Percentiles rank a stretch among this genome's conserved stretches.
Evolutionary conservation across 345 rosid species (phyloP).

Genomic region (Pseudoturritis turrita): DNA sequence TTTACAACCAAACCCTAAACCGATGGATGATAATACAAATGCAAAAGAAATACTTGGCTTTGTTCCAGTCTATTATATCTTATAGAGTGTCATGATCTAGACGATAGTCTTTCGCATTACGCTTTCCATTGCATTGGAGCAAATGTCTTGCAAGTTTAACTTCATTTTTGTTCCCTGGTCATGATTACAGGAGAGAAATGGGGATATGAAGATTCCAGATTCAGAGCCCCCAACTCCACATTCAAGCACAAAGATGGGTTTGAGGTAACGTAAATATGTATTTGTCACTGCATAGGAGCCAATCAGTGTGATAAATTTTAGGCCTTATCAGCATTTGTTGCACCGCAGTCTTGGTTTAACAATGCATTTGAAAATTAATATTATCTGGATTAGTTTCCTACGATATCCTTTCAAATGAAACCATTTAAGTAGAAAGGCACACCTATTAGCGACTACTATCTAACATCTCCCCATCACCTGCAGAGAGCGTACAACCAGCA

Average conservation of each 20-base stretch:
- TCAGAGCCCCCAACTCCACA: conserved; percentile 97
- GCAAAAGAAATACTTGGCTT: not conserved
- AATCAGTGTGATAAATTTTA: not conserved
- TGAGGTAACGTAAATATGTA: conserved; percentile 50
- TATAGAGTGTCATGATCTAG: not conserved
- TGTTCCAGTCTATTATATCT: not conserved
- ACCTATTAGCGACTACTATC: conserved; percentile 1
- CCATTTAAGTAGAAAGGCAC: not conserved
- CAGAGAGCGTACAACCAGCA: conserved; percentile 89
- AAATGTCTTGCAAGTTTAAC: not conserved
- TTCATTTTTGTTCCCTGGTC: conserved; percentile 10
- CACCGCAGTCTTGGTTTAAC: not conserved
- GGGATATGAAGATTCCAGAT: conserved; percentile 73
- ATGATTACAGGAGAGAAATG: conserved; percentile 74
- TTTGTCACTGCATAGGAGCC: not conserved
- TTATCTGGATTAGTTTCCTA: not conserved
- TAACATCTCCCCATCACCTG: conserved; percentile 28
- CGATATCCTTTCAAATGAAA: not conserved
- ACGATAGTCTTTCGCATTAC: not conserved
- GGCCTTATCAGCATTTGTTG: not conserved
- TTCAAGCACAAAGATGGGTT: conserved; percentile 73
- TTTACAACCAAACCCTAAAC: not conserved
- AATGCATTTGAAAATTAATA: not conserved
- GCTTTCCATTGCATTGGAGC: not conserved
- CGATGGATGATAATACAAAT: not conserved